A percentile compares a stretch with the other conserved stretches of the same genome.
Evolutionary conservation across 306 rosid genomes (phyloP).

Genomic region (Ormosia emarginata): DNA sequence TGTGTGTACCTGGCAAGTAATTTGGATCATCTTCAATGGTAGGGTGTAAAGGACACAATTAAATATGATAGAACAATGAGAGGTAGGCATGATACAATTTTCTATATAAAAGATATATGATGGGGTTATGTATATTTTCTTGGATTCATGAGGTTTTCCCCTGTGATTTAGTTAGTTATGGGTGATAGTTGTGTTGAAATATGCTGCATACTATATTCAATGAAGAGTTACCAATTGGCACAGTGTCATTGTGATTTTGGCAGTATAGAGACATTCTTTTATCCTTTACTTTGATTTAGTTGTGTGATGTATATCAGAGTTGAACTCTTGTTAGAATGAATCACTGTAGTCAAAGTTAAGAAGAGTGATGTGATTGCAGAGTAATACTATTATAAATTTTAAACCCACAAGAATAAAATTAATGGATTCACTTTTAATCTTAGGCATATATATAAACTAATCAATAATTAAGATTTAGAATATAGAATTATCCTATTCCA

Average conservation of each 20-base stretch:
- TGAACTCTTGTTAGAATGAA: conserved; percentile 27
- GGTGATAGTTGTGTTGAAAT: conserved; percentile 45
- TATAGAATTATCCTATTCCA: too few species aligned
- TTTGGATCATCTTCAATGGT: conserved; percentile 16
- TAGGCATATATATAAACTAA: too few species aligned
- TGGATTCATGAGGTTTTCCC: conserved; percentile 34
- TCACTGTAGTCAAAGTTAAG: conserved; percentile 20
- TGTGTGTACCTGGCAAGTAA: not conserved
- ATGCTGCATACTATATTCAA: conserved; percentile 40
- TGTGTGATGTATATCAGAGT: conserved; percentile 32
- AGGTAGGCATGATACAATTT: conserved; percentile 29
- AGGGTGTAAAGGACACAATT: conserved; percentile 33
- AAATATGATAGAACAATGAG: conserved; percentile 3
- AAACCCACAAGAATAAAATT: too few species aligned
- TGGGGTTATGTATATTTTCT: conserved; percentile 46
- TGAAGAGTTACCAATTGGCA: conserved; percentile 38
- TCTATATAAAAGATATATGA: conserved; percentile 21
- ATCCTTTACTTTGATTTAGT: conserved; percentile 23
- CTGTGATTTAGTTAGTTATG: conserved; percentile 34
- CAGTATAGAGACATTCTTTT: conserved; percentile 42
- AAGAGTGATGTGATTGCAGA: conserved; percentile 40
- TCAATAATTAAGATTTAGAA: too few species aligned
- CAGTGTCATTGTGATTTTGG: conserved; percentile 53
- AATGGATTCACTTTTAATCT: too few species aligned
- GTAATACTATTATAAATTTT: too few species aligned